A percentile compares a stretch with the other conserved stretches of the same genome.
phyloP scores from a whole-genome alignment of 2,329 filamentous ascomycete species.

The Ophiostoma sp. region DNA sequence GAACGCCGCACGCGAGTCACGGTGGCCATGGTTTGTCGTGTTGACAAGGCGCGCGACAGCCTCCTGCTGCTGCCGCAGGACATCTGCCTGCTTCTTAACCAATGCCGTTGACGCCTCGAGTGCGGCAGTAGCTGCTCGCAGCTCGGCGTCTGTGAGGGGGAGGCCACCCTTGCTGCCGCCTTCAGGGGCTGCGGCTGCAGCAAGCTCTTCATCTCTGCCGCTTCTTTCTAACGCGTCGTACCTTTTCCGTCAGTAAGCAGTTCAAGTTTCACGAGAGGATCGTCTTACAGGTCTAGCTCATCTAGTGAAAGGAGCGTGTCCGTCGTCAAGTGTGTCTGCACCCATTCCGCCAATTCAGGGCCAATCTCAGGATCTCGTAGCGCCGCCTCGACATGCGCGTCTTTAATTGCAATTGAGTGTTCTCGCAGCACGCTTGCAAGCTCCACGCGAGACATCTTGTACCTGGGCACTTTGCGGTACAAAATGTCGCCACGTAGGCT shows the following conservation, averaged over 20 bases:
- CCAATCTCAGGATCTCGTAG: conserved; percentile 36
- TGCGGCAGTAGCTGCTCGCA: conserved; percentile 56
- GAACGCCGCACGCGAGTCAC: conserved; percentile 33
- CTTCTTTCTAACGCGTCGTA: conserved; percentile 43
- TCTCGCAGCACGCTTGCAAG: conserved; percentile 22
- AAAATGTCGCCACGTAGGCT: neutral
- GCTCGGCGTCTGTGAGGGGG: conserved; percentile 53
- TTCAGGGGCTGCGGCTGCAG: conserved; percentile 28
- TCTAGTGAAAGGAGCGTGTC: conserved; percentile 51
- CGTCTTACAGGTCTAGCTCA: conserved; percentile 50
- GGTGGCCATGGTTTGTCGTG: conserved; percentile 34
- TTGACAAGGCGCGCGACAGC: conserved; percentile 51
- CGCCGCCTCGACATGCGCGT: conserved; percentile 32
- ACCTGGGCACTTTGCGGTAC: neutral
- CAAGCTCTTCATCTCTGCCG: conserved; percentile 45
- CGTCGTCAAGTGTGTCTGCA: conserved; percentile 41
- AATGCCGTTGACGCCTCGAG: conserved; percentile 59
- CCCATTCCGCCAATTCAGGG: conserved; percentile 44
- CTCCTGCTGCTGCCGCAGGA: conserved; percentile 56
- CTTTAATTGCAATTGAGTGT: conserved; percentile 18
- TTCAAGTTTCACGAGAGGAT: conserved; percentile 20
- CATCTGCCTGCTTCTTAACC: conserved; percentile 59
- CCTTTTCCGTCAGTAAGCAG: conserved; percentile 45
- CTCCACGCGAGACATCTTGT: conserved; percentile 1
- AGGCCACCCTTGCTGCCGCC: conserved; percentile 32